Conservation (phyloP, 2,329 filamentous ascomycete genomes). For the Beauveria sp. region DNA sequence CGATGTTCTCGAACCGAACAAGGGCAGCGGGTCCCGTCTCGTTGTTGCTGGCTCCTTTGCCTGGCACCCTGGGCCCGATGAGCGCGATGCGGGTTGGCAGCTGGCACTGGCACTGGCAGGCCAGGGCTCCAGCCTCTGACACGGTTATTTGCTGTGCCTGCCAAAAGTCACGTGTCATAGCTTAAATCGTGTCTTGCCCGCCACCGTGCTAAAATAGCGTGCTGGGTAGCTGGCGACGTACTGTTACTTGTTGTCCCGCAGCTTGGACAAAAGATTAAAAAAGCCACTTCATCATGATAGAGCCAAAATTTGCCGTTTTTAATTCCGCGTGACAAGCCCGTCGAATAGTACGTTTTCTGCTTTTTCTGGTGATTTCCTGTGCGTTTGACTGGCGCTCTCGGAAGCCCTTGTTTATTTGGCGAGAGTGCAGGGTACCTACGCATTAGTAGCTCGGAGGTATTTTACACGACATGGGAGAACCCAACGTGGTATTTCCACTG, state of each 20-base stretch:
- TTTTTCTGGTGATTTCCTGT: no score
- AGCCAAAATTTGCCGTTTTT: neutral
- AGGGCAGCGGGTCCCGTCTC: conserved; percentile 4
- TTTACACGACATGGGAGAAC: no score
- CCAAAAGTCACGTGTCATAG: neutral
- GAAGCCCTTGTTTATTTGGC: no score
- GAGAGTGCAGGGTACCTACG: no score
- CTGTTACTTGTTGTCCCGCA: no score
- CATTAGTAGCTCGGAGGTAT: no score
- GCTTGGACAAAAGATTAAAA: neutral
- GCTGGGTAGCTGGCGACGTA: no score
- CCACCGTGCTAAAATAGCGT: no score
- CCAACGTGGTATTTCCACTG: neutral
- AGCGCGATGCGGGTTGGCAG: neutral
- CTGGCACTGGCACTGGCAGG: neutral
- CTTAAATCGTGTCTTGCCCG: neutral
- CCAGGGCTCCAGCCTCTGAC: neutral
- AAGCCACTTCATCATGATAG: neutral
- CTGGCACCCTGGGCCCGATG: neutral
- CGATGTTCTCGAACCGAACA: conserved; percentile 11
- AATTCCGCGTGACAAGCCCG: no score
- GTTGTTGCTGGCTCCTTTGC: neutral
- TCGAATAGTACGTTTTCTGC: no score
- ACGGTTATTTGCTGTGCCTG: neutral
- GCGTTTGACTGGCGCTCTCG: no score